Conservation (phyloP, 495 filamentous ascomycete genomes). For the Clohesyomyces aquaticus region DNA sequence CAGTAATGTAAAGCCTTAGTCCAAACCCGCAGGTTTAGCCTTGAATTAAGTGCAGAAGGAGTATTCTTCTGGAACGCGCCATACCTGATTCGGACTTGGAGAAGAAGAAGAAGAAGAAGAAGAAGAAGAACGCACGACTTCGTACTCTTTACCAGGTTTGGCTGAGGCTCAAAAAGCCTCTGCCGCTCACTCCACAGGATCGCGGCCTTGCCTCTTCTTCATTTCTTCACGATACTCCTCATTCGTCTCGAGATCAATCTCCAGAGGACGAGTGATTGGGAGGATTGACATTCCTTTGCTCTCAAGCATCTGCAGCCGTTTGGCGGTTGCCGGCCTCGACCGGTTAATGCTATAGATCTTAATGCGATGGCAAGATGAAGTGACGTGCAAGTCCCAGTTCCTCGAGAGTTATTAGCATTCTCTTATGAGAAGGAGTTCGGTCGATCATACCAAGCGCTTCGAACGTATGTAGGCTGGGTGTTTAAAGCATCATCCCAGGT, state of each 20-base stretch:
- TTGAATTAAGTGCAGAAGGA: slow-evolving; percentile 8
- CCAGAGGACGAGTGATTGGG: slow-evolving; percentile 40
- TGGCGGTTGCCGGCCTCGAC: slow-evolving; percentile 52
- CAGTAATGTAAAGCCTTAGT: too few relatives aligned
- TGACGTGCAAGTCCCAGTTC: slow-evolving; percentile 70
- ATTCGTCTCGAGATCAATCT: slow-evolving; percentile 39
- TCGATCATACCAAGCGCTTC: slow-evolving; percentile 42
- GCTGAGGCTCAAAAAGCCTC: too few relatives aligned
- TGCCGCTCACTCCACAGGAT: slow-evolving; percentile 4
- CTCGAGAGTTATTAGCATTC: slow-evolving; percentile 28
- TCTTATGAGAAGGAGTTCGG: background rate
- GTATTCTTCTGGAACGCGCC: slow-evolving; percentile 16
- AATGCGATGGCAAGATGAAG: slow-evolving; percentile 65
- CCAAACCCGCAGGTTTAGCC: too few relatives aligned
- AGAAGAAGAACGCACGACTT: too few relatives aligned
- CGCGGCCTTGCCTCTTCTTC: slow-evolving; percentile 17
- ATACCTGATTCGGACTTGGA: too few relatives aligned
- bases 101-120: too few relatives aligned
- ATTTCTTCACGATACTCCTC: slow-evolving; percentile 39
- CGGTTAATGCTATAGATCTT: slow-evolving; percentile 67
- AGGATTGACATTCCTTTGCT: slow-evolving; percentile 46
- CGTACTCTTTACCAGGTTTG: too few relatives aligned
- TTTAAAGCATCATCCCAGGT: slow-evolving; percentile 64
- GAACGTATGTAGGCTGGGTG: slow-evolving; percentile 55
- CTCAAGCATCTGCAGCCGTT: slow-evolving; percentile 56